phyloP scores from a whole-genome alignment of 768 basidiomycete species.

The Sistotremastrum suecicum region DNA sequence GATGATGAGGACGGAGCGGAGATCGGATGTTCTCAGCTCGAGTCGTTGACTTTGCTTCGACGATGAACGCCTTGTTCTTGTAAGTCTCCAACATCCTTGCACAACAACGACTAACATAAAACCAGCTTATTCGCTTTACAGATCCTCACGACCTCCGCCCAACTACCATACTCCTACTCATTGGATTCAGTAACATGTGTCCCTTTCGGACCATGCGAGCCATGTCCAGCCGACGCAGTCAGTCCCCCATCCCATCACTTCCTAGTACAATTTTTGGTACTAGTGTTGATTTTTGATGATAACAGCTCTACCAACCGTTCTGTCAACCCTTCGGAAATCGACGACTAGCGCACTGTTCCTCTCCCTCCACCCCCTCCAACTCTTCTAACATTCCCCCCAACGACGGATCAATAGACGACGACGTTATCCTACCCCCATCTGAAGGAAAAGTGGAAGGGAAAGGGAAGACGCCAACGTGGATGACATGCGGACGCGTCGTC shows the following conservation, averaged over 20 bases:
- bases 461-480: conserved; percentile 65
- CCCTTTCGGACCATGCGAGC: conserved; percentile 39
- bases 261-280: neutral
- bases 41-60: neutral
- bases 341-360: conserved; percentile 71
- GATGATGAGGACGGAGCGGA: too few species aligned
- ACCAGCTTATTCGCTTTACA: neutral
- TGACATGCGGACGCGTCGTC: conserved; percentile 82
- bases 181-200: conserved; percentile 21
- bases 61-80: neutral
- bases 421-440: conserved; percentile 4
- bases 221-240: conserved; percentile 28
- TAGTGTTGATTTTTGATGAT: conserved; percentile 2
- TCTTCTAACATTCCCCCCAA: conserved; percentile 13
- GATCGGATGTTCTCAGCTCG: neutral
- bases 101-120: neutral
- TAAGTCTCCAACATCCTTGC: neutral
- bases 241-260: conserved; percentile 8
- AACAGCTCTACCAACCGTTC: conserved; percentile 71
- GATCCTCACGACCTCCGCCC: neutral
- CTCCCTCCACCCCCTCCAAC: conserved; percentile 11
- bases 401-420: conserved; percentile 8
- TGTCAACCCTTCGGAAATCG: conserved; percentile 96
- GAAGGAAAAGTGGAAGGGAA: conserved; percentile 2
- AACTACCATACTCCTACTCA: neutral